These are phyloP conservation scores for Wallemia mellicola DNA, from an alignment of 1,284 basidiomycete genomes.

Conservation along the genomic window DNA sequence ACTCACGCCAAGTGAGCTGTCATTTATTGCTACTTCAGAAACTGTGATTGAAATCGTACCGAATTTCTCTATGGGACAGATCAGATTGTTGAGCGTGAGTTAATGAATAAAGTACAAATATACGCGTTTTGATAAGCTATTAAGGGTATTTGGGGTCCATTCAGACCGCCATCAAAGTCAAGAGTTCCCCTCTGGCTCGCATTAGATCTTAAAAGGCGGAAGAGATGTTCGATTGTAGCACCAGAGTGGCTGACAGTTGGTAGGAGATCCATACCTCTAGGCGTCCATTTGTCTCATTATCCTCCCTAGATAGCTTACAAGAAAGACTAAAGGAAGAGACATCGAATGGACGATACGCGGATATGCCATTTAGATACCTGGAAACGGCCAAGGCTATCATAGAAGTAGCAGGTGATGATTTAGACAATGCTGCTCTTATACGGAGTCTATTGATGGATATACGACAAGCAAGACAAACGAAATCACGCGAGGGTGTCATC, in stretches of 20 bases:
- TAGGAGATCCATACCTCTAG: constrained; percentile 16
- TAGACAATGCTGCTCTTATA: constrained; percentile 48
- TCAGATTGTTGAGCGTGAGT: constrained; percentile 53
- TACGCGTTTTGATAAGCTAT: not conserved
- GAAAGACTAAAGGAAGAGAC: constrained; percentile 15
- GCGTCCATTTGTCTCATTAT: not conserved
- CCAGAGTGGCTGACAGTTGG: constrained; percentile 69
- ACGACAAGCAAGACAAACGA: constrained; percentile 74
- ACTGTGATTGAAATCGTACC: constrained; percentile 44
- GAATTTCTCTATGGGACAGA: constrained; percentile 54
- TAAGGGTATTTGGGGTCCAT: constrained; percentile 63
- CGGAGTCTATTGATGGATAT: constrained; percentile 69
- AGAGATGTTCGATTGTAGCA: constrained; percentile 67
- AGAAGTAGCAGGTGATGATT: constrained; percentile 66
- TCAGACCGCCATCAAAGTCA: constrained; percentile 53
- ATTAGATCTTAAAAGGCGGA: constrained; percentile 65
- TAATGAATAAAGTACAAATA: not conserved
- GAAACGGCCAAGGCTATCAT: constrained; percentile 67
- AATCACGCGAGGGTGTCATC: constrained; percentile 52
- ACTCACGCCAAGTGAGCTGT: constrained; percentile 48
- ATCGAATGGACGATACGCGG: constrained; percentile 10
- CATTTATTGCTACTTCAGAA: constrained; percentile 54
- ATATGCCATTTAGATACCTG: constrained; percentile 36
- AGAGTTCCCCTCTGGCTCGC: constrained; percentile 84
- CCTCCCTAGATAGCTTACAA: constrained; percentile 47